Base-by-base conservation (phyloP, 768 basidiomycete genomes). In the Hypsizygus marmoreus region DNA sequence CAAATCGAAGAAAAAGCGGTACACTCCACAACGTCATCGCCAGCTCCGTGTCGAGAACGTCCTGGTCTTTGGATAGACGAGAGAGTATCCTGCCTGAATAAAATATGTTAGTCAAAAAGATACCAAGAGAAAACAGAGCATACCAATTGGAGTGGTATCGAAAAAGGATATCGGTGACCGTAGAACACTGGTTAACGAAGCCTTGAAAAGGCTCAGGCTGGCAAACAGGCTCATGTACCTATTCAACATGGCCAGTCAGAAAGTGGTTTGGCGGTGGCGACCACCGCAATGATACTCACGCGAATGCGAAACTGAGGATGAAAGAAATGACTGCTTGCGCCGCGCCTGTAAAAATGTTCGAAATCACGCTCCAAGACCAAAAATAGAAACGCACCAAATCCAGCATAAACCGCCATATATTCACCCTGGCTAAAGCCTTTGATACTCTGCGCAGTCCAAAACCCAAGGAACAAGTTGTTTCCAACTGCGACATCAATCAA, bases 101-200 rank as follows among this genome's bases (percentile, higher is more conserved):
- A 13, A 9, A n/a, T n/a, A 32, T 8, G 29, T 48, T n/a, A 43
- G 14, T 16, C 19, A 11, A n/a, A 7, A 48, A 32, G 10, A 25
- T 29, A 36, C 16, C 1, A 14, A 20, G 14, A 17, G 3, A 11
- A 6, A 4, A 12, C 10, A 45, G 20, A 11, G 49, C 65, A 25
- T 54, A 81, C 82, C 82, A 58, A 83, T 74, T 1, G 83, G 83
- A 0, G 86, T 88, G 0, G 84, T 83, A 57, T 90, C 87, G 56
- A 86, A 88, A 67, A 87, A 88, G 3, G 81, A 76, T 0, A 73
- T 60, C 0, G 84, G 81, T 7, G 84, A 84, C 4, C 74, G 65
- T 42, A 91, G 56, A 4, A 91, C 82, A 11, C 72, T 70, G 4
- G 50, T 58, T 8, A 88, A 65, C 0, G 84, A 84, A 4, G 67